Evolutionary conservation across 2,329 filamentous ascomycete species (phyloP).

Genomic region (Aquanectria penicillioides): DNA sequence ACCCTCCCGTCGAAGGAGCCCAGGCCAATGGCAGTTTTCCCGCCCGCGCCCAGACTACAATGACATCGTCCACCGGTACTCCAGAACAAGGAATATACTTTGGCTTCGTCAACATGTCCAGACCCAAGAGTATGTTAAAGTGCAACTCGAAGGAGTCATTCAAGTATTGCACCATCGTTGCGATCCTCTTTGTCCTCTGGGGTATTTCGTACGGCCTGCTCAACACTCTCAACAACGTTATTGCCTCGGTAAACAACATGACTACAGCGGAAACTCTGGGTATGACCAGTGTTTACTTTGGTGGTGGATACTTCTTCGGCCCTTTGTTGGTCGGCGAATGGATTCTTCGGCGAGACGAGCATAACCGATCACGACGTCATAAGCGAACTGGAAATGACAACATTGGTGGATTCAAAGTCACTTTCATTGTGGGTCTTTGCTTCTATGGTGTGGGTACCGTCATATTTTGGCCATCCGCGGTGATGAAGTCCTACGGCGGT

Average conservation of each 20-base stretch:
- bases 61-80: constrained; percentile 46
- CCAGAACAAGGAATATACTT: constrained; percentile 69
- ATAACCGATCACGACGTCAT: constrained; percentile 58
- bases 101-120: constrained; percentile 78
- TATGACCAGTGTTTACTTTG: constrained; percentile 77
- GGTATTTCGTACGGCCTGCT: constrained; percentile 90
- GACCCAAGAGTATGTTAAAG: constrained; percentile 76
- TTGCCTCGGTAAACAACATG: constrained; percentile 71
- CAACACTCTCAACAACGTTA: constrained; percentile 80
- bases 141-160: constrained; percentile 72
- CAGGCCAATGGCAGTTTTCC: constrained; percentile 20
- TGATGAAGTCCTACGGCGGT: constrained; percentile 78
- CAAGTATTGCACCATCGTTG: constrained; percentile 79
- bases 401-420: constrained; percentile 78
- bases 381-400: constrained; percentile 52
- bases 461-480: constrained; percentile 85
- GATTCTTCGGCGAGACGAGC: constrained; percentile 75
- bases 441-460: constrained; percentile 83
- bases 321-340: constrained; percentile 75
- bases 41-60: constrained; percentile 42
- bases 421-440: constrained; percentile 79
- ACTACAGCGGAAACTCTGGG: constrained; percentile 70
- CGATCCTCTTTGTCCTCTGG: constrained; percentile 87
- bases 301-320: constrained; percentile 75
- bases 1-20: constrained; percentile 21